Base-by-base conservation (phyloP, 306 rosid species). In the Glycine tomentella region DNA sequence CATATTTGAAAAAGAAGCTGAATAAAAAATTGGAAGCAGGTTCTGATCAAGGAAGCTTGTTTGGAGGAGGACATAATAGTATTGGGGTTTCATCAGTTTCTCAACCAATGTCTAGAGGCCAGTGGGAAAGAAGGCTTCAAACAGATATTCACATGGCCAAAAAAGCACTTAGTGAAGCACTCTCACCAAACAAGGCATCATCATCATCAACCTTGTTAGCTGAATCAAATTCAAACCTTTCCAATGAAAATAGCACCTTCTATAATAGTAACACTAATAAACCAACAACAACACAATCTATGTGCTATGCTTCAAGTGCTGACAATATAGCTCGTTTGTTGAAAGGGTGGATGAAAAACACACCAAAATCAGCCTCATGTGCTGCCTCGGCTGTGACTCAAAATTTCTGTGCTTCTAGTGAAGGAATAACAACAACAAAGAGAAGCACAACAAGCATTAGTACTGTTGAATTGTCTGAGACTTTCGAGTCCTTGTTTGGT, bases 41-140 rank as follows among this genome's bases (percentile, higher is more conserved):
- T 46, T n/a, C 46, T 33, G 33, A 57, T 38, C 6, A 38, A 38
- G 44, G 44, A 25, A 25, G 31, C 31, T 25, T 25, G 31, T 25
- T 25, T 1, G 31, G 31, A 25, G 31, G 31, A 25, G 31, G 31
- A 25, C 31, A 25, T 25, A 25, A 25, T 25, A 25, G 2, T 25
- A 25, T 25, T 25, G 92, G 84, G 6, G 72, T 75, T 15, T 83
- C 31, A 25, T 25, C 88, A 16, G 48, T 66, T 65, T 82, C 96
- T 56, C 87, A 82, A 53, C 57, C 89, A 74, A 84, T 87, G 76
- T 55, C 93, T 1, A 85, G 98, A 87, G 99, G 99, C 4, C 99
- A 95, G 51, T 95, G 99, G 99, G 99, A 95, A 84, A 90, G 93
- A 67, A 88, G 98, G 82, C 98, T 95, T 36, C 99, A 95, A 86